A percentile compares a stretch with the other conserved stretches of the same genome.
Conservation (phyloP, 495 filamentous ascomycete genomes). For the Schizothecium vesticola region DNA sequence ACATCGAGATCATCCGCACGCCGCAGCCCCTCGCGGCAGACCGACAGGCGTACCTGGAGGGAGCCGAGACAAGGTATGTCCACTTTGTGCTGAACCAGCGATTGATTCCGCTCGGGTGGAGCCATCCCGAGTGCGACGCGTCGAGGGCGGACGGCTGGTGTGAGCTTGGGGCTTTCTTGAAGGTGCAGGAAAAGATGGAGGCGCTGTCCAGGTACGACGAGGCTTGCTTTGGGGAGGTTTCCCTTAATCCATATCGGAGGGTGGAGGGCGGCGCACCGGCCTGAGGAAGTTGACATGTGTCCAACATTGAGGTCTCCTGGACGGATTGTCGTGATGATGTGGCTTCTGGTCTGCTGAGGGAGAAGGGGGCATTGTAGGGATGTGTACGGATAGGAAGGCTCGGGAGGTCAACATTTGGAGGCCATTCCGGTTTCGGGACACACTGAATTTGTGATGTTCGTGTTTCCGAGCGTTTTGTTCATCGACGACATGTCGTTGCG, state of each 20-base stretch:
- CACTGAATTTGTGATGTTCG: not conserved
- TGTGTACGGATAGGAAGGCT: not conserved
- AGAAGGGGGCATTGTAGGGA: not conserved
- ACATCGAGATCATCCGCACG: constrained; percentile 59
- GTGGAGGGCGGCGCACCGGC: constrained; percentile 24
- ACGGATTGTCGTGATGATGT: not conserved
- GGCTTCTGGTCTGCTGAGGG: not conserved
- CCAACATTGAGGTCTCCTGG: not conserved
- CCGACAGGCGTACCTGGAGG: constrained; percentile 33
- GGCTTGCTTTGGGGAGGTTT: constrained; percentile 50
- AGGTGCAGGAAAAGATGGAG: constrained; percentile 41
- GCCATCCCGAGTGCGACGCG: constrained; percentile 50
- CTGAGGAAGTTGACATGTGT: not conserved
- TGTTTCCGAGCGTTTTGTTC: not conserved
- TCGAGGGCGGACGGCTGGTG: constrained; percentile 60
- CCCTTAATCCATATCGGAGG: constrained; percentile 27
- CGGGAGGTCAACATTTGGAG: not conserved
- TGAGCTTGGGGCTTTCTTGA: constrained; percentile 52
- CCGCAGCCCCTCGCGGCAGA: constrained; percentile 45
- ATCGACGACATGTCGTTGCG: not conserved
- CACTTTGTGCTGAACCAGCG: constrained; percentile 63
- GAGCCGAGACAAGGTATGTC: constrained; percentile 48
- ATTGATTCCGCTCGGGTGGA: constrained; percentile 53
- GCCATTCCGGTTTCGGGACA: not conserved
- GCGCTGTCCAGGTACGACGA: constrained; percentile 46